Evolutionary conservation across 1,284 basidiomycete genomes (phyloP).

Genomic region (Puccinia triticina): DNA sequence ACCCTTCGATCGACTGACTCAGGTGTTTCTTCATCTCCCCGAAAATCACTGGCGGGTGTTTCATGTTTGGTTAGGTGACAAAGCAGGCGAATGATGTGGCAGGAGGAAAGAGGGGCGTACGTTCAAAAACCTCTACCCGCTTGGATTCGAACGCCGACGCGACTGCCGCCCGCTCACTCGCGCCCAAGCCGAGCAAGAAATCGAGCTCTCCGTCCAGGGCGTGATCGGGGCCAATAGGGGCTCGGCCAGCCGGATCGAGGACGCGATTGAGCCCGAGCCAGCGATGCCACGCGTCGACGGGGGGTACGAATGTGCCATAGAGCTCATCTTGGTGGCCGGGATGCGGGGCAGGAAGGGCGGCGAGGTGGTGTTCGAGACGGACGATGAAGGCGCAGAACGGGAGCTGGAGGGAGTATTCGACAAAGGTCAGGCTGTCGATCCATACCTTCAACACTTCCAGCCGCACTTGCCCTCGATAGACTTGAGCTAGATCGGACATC

Average conservation of each 20-base stretch:
- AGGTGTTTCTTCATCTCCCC: slow-evolving; percentile 19
- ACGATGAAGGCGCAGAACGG: neutral
- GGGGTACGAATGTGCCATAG: neutral
- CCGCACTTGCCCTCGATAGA: slow-evolving; percentile 3
- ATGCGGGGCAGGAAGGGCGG: neutral
- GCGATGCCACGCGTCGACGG: neutral
- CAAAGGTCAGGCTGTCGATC: slow-evolving; percentile 3
- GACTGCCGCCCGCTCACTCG: neutral
- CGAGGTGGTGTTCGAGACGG: neutral
- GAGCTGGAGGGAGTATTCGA: slow-evolving; percentile 23
- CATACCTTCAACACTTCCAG: slow-evolving; percentile 9
- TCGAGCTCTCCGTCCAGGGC: neutral
- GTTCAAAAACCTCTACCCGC: slow-evolving; percentile 5
- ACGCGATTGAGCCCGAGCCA: neutral
- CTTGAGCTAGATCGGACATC: neutral
- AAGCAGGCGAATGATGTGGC: no score
- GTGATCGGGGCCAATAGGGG: neutral
- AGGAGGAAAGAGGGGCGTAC: neutral
- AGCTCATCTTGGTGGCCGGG: neutral
- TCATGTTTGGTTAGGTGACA: neutral
- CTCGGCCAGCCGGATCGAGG: neutral
- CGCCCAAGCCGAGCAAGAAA: neutral
- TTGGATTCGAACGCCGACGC: neutral
- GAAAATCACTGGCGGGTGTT: slow-evolving; percentile 15
- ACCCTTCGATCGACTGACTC: neutral